Evolutionary conservation across 495 filamentous ascomycete genomes (phyloP).

Genomic region (Annulohypoxylon nitens): DNA sequence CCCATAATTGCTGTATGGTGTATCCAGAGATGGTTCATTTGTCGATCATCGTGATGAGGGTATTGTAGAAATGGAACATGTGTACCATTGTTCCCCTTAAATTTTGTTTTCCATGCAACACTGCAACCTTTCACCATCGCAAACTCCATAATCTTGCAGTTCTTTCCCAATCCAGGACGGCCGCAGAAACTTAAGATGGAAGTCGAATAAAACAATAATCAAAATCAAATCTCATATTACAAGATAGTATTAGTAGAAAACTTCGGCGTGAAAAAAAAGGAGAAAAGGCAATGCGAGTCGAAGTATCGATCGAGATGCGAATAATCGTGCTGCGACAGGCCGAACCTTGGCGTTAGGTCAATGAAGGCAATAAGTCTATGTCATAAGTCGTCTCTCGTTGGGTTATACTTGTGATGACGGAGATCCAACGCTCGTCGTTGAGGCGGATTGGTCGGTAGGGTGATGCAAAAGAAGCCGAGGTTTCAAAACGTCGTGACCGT

Average conservation of each 20-base stretch:
- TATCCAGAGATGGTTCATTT: slow-evolving; percentile 54
- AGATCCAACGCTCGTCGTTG: slow-evolving; percentile 38
- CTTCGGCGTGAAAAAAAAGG: slow-evolving; percentile 21
- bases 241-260: slow-evolving; percentile 47
- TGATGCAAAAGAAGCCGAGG: slow-evolving; percentile 9
- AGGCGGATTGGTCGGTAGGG: slow-evolving; percentile 6
- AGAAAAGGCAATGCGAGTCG: slow-evolving; percentile 35
- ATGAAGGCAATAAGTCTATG: slow-evolving; percentile 47
- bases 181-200: slow-evolving; percentile 39
- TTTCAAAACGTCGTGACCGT: slow-evolving; percentile 7
- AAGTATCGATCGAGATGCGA: slow-evolving; percentile 29
- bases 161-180: slow-evolving; percentile 46
- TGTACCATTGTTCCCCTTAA: slow-evolving; percentile 45
- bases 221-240: slow-evolving; percentile 52
- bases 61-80: slow-evolving; percentile 49
- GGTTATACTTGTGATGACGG: slow-evolving; percentile 42
- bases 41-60: slow-evolving; percentile 52
- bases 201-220: slow-evolving; percentile 39
- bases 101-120: slow-evolving; percentile 46
- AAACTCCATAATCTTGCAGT: slow-evolving; percentile 49
- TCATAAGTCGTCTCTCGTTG: slow-evolving; percentile 50
- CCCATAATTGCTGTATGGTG: slow-evolving; percentile 55
- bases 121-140: slow-evolving; percentile 46
- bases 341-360: slow-evolving; percentile 34
- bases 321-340: slow-evolving; percentile 36